phyloP scores from a whole-genome alignment of 768 basidiomycete species.

The Daedalea quercina region DNA sequence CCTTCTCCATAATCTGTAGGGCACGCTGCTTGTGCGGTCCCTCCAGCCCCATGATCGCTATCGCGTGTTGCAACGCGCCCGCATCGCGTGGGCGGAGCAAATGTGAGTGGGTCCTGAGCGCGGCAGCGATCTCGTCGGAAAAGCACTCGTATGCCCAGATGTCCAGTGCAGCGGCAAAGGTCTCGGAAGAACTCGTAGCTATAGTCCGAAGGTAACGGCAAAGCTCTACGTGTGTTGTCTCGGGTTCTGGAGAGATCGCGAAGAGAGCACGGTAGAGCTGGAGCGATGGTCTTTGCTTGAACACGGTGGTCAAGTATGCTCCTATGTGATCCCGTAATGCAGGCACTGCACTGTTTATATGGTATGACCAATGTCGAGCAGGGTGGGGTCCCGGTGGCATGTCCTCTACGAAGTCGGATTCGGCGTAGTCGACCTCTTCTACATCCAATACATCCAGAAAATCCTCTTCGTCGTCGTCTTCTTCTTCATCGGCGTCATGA shows the following conservation, averaged over 20 bases:
- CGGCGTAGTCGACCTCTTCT: slow-evolving; percentile 23
- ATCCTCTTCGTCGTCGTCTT: slow-evolving; percentile 29
- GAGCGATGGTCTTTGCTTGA: slow-evolving; percentile 42
- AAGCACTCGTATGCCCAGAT: slow-evolving; percentile 37
- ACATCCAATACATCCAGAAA: slow-evolving; percentile 22
- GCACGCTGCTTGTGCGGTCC: slow-evolving; percentile 24
- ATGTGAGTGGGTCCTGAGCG: slow-evolving; percentile 42
- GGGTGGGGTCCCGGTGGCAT: slow-evolving; percentile 26
- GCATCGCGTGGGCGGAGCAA: slow-evolving; percentile 60
- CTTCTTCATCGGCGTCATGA: slow-evolving; percentile 17
- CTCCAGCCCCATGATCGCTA: slow-evolving; percentile 30
- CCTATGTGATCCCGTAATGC: slow-evolving; percentile 40
- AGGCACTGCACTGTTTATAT: slow-evolving; percentile 33
- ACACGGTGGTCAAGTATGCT: slow-evolving; percentile 37
- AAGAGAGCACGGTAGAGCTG: slow-evolving; percentile 39
- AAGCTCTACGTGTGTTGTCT: slow-evolving; percentile 17
- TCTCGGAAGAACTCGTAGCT: slow-evolving; percentile 44
- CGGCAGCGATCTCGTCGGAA: slow-evolving; percentile 26
- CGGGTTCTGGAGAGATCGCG: slow-evolving; percentile 25
- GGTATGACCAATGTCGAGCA: slow-evolving; percentile 46
- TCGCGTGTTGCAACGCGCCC: slow-evolving; percentile 37
- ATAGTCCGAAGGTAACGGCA: slow-evolving; percentile 28
- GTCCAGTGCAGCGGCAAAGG: slow-evolving; percentile 47
- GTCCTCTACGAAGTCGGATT: slow-evolving; percentile 13
- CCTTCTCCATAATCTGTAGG: slow-evolving; percentile 42